Conservation (phyloP, 140 eudicot genomes). For the Anethum foeniculum region DNA sequence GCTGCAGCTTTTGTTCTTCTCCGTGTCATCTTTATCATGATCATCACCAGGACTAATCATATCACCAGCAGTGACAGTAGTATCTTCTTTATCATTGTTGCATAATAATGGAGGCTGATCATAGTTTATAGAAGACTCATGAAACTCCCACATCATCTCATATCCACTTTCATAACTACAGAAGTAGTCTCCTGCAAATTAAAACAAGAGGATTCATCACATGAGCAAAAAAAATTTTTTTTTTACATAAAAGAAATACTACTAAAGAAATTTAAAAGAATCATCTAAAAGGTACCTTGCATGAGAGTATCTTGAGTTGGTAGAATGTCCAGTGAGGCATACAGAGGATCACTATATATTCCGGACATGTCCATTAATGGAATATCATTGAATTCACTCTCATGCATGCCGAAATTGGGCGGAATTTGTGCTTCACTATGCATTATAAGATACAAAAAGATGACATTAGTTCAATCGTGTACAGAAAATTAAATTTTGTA, state of each 20-base stretch:
- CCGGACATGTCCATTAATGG: neutral
- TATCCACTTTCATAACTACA: neutral
- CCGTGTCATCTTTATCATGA: neutral
- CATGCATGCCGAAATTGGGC: neutral
- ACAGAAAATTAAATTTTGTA: neutral
- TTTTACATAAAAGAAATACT: neutral
- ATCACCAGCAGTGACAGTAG: neutral
- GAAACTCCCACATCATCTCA: neutral
- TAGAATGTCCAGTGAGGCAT: neutral
- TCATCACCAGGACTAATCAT: neutral
- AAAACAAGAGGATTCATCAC: neutral
- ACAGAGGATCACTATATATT: neutral
- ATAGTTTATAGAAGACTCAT: neutral
- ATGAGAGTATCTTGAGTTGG: neutral
- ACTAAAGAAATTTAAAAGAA: neutral
- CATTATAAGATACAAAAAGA: neutral
- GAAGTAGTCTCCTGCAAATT: neutral
- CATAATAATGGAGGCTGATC: neutral
- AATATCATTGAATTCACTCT: neutral
- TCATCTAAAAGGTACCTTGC: neutral
- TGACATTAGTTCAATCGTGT: neutral
- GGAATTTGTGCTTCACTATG: neutral
- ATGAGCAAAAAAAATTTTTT: neutral
- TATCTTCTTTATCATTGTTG: neutral
- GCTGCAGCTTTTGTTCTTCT: neutral